phyloP scores from a whole-genome alignment of 805 yeast species.

The Maudiozyma bulderi region DNA sequence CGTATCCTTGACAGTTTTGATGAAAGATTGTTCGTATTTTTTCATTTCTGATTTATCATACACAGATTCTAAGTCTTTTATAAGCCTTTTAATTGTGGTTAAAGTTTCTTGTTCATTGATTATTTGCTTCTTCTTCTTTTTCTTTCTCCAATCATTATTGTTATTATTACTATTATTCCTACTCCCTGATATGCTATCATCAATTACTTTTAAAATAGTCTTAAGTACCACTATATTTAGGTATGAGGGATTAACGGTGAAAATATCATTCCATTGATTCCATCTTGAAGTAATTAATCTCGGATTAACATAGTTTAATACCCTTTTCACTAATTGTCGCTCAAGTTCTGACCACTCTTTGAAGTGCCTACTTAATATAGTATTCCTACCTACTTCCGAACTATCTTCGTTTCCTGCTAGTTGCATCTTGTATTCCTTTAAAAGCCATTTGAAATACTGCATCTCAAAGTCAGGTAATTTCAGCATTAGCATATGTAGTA shows the following conservation, averaged over 20 bases:
- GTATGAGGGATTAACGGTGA: conserved; percentile 8
- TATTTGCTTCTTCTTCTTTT: conserved; percentile 12
- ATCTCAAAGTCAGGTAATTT: conserved; percentile 14
- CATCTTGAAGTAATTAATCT: conserved; percentile 9
- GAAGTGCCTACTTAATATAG: conserved; percentile 4
- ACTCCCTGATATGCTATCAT: neutral
- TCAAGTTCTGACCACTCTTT: conserved; percentile 11
- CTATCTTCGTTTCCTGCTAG: neutral
- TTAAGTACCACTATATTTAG: conserved; percentile 2
- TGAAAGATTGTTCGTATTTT: conserved; percentile 1
- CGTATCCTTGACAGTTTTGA: neutral
- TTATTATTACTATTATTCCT: neutral
- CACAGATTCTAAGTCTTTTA: neutral
- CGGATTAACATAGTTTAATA: conserved; percentile 8
- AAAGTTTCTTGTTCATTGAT: conserved; percentile 7
- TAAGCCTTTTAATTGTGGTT: neutral
- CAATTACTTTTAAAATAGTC: neutral
- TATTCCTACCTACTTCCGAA: neutral
- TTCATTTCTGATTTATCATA: neutral
- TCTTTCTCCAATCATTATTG: conserved; percentile 13
- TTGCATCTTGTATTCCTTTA: conserved; percentile 2
- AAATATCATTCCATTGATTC: conserved; percentile 10
- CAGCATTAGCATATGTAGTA: conserved; percentile 10
- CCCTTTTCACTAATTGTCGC: conserved; percentile 8
- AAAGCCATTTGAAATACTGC: conserved; percentile 11